Evolutionary conservation across 441 rosid genomes (phyloP).

Genomic region (Oxalis stricta): DNA sequence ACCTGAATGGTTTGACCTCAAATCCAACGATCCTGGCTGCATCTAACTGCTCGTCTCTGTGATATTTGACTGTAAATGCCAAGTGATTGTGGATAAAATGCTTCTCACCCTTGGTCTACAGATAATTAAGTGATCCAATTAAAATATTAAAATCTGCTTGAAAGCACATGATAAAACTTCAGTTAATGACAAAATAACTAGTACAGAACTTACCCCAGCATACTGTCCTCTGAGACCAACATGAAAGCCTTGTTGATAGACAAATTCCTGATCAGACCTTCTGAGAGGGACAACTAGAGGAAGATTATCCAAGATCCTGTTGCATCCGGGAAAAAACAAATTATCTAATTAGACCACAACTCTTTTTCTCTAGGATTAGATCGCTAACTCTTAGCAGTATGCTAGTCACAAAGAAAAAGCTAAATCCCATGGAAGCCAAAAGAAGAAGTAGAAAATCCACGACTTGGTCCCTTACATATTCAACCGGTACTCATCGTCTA

Average conservation of each 20-base stretch:
- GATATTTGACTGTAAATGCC: conserved; percentile 60
- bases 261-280: conserved; percentile 52
- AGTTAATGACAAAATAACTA: neutral
- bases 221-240: conserved; percentile 76
- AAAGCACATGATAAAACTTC: conserved; percentile 1
- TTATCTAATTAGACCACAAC: neutral
- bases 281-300: conserved; percentile 64
- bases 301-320: conserved; percentile 94
- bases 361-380: no score
- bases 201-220: conserved; percentile 46
- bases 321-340: conserved; percentile 4
- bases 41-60: conserved; percentile 47
- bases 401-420: neutral
- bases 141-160: conserved; percentile 5
- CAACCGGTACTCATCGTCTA: conserved; percentile 69
- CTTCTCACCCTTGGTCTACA: conserved; percentile 65
- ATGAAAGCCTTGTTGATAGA: conserved; percentile 75
- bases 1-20: conserved; percentile 93
- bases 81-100: conserved; percentile 83
- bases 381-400: neutral
- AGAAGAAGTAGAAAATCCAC: neutral
- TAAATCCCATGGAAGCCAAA: no score
- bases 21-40: conserved; percentile 78
- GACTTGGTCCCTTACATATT: conserved; percentile 48
- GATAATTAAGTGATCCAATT: conserved; percentile 1